Conservation (phyloP, 441 rosid species). For the Macaranga tanarius region DNA sequence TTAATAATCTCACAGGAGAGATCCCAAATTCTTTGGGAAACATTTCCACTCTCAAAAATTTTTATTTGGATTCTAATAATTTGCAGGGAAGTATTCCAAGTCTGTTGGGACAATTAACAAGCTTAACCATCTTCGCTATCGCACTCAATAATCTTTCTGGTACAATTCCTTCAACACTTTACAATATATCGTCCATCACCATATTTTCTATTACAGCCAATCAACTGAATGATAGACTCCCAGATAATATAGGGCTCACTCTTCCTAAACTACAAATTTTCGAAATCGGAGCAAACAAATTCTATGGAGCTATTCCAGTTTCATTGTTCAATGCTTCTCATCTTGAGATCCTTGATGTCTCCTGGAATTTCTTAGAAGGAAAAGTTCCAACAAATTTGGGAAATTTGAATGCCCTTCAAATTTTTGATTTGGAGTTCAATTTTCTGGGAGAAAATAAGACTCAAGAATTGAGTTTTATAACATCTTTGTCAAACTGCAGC, state of each 20-base stretch:
- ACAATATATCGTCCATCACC: constrained; percentile 7
- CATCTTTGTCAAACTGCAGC: constrained; percentile 12
- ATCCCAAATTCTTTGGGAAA: constrained; percentile 17
- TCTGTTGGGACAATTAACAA: background rate
- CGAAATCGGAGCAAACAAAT: background rate
- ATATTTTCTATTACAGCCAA: background rate
- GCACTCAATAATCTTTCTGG: constrained; percentile 3
- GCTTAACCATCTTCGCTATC: background rate
- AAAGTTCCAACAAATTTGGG: background rate
- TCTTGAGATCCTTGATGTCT: background rate
- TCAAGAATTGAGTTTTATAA: background rate
- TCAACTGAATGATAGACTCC: constrained; percentile 2
- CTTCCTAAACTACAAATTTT: constrained; percentile 2
- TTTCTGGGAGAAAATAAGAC: background rate
- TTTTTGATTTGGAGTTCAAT: background rate
- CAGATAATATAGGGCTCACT: constrained; percentile 10
- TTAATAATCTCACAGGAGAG: background rate
- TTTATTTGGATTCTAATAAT: background rate
- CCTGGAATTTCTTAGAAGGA: background rate
- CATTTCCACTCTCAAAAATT: background rate
- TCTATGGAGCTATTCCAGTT: constrained; percentile 1
- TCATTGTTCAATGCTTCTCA: no score
- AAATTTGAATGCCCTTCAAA: background rate
- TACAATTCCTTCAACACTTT: constrained; percentile 11
- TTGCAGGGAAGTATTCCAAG: constrained; percentile 10